Conservation (phyloP, 768 basidiomycete species). For the Daedaleopsis sinensis region DNA sequence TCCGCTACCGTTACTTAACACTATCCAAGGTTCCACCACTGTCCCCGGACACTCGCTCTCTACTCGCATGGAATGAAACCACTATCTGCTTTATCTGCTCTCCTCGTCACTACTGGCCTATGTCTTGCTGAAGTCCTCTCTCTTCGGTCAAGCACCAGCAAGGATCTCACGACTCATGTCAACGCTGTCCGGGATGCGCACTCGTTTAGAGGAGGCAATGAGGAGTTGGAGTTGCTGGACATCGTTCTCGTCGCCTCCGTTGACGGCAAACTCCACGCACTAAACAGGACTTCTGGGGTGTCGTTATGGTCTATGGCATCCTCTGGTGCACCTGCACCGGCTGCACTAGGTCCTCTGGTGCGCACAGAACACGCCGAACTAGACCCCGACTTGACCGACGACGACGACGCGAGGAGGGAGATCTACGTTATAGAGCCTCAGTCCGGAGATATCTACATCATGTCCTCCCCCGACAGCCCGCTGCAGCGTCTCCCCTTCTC, state of each 20-base stretch:
- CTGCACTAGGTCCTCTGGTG: slow-evolving; percentile 72
- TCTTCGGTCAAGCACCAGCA: slow-evolving; percentile 20
- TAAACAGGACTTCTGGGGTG: slow-evolving; percentile 84
- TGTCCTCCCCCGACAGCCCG: slow-evolving; percentile 65
- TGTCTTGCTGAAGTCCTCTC: slow-evolving; percentile 31
- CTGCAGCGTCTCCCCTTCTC: slow-evolving; percentile 90
- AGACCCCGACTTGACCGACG: slow-evolving; percentile 60
- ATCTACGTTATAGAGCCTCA: slow-evolving; percentile 95
- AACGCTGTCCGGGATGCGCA: slow-evolving; percentile 16
- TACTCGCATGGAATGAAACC: slow-evolving; percentile 21
- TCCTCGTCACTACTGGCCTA: slow-evolving; percentile 24
- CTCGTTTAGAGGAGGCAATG: slow-evolving; percentile 5
- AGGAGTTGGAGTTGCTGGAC: slow-evolving; percentile 70
- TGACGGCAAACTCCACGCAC: slow-evolving; percentile 93
- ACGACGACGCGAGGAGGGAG: slow-evolving; percentile 56
- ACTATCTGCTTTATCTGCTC: slow-evolving; percentile 14
- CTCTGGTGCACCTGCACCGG: slow-evolving; percentile 33
- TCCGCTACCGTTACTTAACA: neutral
- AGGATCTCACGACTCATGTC: slow-evolving; percentile 26
- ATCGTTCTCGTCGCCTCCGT: slow-evolving; percentile 90
- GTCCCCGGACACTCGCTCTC: neutral
- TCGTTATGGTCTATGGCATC: slow-evolving; percentile 85
- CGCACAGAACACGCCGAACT: slow-evolving; percentile 65
- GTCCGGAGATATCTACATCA: slow-evolving; percentile 91
- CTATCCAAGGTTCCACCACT: neutral